Evolutionary conservation across 768 basidiomycete species (phyloP).

Genomic region (Phylloporus arenicola): DNA sequence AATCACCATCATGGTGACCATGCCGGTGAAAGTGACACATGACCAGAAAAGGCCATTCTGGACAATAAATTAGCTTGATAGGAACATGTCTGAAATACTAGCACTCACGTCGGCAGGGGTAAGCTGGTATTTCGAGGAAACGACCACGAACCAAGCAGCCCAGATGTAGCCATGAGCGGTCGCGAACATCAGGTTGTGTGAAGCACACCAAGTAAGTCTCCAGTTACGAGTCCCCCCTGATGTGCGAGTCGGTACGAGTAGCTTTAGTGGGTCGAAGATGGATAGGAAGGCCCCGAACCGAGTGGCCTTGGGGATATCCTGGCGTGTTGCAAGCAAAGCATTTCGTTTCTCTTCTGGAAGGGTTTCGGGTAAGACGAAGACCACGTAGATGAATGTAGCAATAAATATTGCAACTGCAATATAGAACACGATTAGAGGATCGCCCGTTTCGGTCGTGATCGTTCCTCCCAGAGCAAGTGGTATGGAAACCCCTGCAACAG

Average conservation of each 20-base stretch:
- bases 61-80: not conserved
- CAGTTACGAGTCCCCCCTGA: slow-evolving; percentile 21
- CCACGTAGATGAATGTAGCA: slow-evolving; percentile 17
- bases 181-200: slow-evolving; percentile 22
- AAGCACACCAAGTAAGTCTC: slow-evolving; percentile 27
- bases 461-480: slow-evolving; percentile 29
- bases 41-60: slow-evolving; percentile 29
- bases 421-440: slow-evolving; percentile 22
- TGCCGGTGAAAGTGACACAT: slow-evolving; percentile 9
- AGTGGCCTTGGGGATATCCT: not conserved
- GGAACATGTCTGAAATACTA: not conserved
- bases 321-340: slow-evolving; percentile 6
- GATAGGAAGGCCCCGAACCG: not conserved
- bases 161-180: slow-evolving; percentile 11
- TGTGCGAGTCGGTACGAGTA: slow-evolving; percentile 17
- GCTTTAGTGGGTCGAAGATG: slow-evolving; percentile 23
- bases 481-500: slow-evolving; percentile 17
- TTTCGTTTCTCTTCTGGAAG: slow-evolving; percentile 23
- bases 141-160: slow-evolving; percentile 19
- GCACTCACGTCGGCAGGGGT: slow-evolving; percentile 23
- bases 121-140: slow-evolving; percentile 24
- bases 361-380: slow-evolving; percentile 28
- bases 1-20: slow-evolving; percentile 15
- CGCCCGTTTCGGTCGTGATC: slow-evolving; percentile 22
- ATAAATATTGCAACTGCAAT: slow-evolving; percentile 12